A percentile compares a stretch with the other conserved stretches of the same genome.
Evolutionary conservation across 495 filamentous ascomycete genomes (phyloP).

Genomic region (Clavariopsis aquatica): DNA sequence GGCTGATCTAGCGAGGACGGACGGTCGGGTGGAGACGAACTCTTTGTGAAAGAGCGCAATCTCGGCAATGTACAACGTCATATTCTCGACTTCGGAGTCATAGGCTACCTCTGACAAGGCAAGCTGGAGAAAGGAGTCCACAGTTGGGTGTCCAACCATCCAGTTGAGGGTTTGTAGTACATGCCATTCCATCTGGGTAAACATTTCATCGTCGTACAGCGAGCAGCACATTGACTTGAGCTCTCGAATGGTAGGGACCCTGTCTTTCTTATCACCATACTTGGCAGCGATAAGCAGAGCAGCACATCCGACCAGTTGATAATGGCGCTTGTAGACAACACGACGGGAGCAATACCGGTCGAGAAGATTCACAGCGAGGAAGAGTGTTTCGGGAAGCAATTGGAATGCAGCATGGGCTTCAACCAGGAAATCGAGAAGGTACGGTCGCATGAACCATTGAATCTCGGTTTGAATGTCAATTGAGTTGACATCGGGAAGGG

Average conservation of each 20-base stretch:
- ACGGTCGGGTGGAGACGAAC: slow-evolving; percentile 86
- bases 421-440: slow-evolving; percentile 96
- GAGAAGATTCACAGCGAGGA: slow-evolving; percentile 93
- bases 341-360: slow-evolving; percentile 97
- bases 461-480: slow-evolving; percentile 99
- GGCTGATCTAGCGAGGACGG: slow-evolving; percentile 84
- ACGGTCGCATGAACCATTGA: slow-evolving; percentile 99
- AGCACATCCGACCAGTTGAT: slow-evolving; percentile 95
- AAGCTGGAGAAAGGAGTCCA: slow-evolving; percentile 87
- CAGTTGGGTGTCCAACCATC: slow-evolving; percentile 92
- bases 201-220: slow-evolving; percentile 99
- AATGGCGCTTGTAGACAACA: slow-evolving; percentile 99
- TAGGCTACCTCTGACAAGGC: slow-evolving; percentile 60
- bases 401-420: slow-evolving; percentile 96
- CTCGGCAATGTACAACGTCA: slow-evolving; percentile 91
- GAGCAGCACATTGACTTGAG: slow-evolving; percentile 99
- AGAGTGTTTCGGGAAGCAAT: slow-evolving; percentile 89
- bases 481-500: slow-evolving; percentile 89
- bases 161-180: slow-evolving; percentile 96
- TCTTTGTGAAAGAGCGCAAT: slow-evolving; percentile 94
- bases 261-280: slow-evolving; percentile 97
- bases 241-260: slow-evolving; percentile 91
- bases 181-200: slow-evolving; percentile 99
- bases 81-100: slow-evolving; percentile 87
- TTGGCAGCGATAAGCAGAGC: slow-evolving; percentile 96